phyloP scores from a whole-genome alignment of 2,329 filamentous ascomycete genomes.

The Diplodia intermedia region DNA sequence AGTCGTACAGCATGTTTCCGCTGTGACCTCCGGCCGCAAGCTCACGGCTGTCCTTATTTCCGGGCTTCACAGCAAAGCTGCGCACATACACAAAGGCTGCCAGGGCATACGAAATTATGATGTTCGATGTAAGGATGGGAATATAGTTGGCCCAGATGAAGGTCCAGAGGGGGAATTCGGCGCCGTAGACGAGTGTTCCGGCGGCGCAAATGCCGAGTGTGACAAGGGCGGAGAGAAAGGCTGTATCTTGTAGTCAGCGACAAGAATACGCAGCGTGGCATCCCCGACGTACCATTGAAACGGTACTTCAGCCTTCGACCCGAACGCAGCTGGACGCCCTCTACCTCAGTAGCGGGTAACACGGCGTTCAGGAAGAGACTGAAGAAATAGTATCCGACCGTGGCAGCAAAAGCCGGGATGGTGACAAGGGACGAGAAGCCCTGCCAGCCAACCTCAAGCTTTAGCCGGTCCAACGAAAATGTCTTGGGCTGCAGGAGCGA shows the following conservation, averaged over 20 bases:
- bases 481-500: constrained; percentile 76
- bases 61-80: constrained; percentile 81
- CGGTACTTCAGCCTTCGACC: constrained; percentile 82
- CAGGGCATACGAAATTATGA: constrained; percentile 75
- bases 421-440: constrained; percentile 75
- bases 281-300: constrained; percentile 60
- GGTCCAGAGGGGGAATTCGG: constrained; percentile 86
- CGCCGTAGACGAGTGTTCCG: constrained; percentile 77
- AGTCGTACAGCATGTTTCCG: constrained; percentile 90
- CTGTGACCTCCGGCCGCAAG: constrained; percentile 81
- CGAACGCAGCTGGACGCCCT: constrained; percentile 73
- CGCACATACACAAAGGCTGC: constrained; percentile 80
- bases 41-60: constrained; percentile 74
- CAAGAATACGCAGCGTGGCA: not conserved
- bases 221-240: constrained; percentile 75
- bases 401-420: constrained; percentile 71
- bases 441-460: constrained; percentile 83
- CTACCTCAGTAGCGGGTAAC: constrained; percentile 73
- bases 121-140: constrained; percentile 82
- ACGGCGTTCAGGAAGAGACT: constrained; percentile 76
- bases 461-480: constrained; percentile 74
- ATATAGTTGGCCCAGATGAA: constrained; percentile 92
- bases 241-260: constrained; percentile 53
- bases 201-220: constrained; percentile 74
- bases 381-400: constrained; percentile 78